A percentile compares a stretch with the other conserved stretches of the same genome.
Evolutionary conservation across 2,329 filamentous ascomycete genomes (phyloP).

Genomic region (Teratosphaeria destructans): DNA sequence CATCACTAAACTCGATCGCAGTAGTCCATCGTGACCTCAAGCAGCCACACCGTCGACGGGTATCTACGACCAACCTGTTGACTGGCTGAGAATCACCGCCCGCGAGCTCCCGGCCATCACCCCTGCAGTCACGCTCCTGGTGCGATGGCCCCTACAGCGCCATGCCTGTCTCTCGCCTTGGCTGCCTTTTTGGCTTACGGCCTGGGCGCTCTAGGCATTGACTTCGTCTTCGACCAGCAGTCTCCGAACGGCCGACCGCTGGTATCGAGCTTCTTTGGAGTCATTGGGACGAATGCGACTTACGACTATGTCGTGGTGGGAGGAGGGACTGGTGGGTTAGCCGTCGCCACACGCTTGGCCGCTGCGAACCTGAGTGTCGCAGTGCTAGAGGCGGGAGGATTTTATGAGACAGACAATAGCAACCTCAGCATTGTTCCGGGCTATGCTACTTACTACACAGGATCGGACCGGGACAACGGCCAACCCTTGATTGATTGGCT

Average conservation of each 20-base stretch:
- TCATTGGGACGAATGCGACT: slow-evolving; percentile 1
- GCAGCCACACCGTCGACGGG: too few species aligned
- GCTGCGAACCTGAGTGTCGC: slow-evolving; percentile 7
- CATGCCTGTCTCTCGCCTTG: not conserved
- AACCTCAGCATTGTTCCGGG: slow-evolving; percentile 13
- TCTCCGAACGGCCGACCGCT: not conserved
- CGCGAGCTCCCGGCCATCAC: not conserved
- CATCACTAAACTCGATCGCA: too few species aligned
- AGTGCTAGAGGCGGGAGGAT: slow-evolving; percentile 15
- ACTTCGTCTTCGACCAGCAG: not conserved
- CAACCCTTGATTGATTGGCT: slow-evolving; percentile 14
- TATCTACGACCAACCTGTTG: too few species aligned
- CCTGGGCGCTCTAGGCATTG: not conserved
- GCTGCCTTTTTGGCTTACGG: not conserved
- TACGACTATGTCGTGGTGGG: slow-evolving; percentile 18
- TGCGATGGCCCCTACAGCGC: not conserved
- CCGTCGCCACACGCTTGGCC: slow-evolving; percentile 13
- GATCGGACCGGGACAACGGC: slow-evolving; percentile 2
- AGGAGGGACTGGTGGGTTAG: slow-evolving; percentile 14
- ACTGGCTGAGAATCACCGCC: not conserved
- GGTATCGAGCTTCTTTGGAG: not conserved
- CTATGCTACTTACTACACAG: slow-evolving; percentile 4
- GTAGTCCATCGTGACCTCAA: too few species aligned
- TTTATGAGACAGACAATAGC: slow-evolving; percentile 12
- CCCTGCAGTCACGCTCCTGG: not conserved